Percentiles rank a stretch among this genome's conserved stretches.
Conservation (phyloP, 495 filamentous ascomycete genomes). For the Penicillium angulare region DNA sequence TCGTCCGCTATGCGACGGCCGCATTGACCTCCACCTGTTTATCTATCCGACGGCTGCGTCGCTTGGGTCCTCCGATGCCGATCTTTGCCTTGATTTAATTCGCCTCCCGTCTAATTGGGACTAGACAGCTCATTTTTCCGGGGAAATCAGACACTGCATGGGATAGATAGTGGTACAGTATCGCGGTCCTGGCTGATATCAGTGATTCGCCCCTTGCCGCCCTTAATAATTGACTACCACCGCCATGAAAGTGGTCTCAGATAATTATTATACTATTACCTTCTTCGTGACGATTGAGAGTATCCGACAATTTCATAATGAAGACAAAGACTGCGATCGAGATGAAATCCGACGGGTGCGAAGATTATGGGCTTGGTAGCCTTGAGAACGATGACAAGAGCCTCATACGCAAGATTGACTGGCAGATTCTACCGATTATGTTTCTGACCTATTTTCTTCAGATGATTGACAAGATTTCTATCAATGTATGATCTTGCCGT, state of each 20-base stretch:
- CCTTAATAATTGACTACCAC: constrained; percentile 7
- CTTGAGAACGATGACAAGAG: constrained; percentile 27
- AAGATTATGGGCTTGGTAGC: constrained; percentile 20
- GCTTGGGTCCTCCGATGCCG: constrained; percentile 9
- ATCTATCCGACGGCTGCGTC: constrained; percentile 29
- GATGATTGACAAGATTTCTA: constrained; percentile 64
- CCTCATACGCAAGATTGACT: constrained; percentile 52
- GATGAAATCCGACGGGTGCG: constrained; percentile 2
- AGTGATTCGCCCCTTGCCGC: background rate
- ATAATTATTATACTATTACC: too few relatives aligned
- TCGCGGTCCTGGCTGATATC: too few relatives aligned
- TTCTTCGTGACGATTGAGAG: background rate
- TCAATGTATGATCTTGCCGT: constrained; percentile 44
- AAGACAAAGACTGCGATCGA: constrained; percentile 11
- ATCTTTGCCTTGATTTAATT: constrained; percentile 6
- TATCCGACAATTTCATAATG: background rate
- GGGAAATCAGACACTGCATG: background rate
- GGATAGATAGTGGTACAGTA: constrained; percentile 1
- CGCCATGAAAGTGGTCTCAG: background rate
- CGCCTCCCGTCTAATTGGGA: background rate
- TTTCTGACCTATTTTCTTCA: constrained; percentile 62
- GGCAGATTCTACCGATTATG: constrained; percentile 53
- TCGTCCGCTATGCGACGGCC: constrained; percentile 7
- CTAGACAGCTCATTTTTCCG: background rate
- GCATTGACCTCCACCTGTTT: background rate